Evolutionary conservation across 352 stramenopile species (phyloP).

Genomic region (Pythium brachiatum): DNA sequence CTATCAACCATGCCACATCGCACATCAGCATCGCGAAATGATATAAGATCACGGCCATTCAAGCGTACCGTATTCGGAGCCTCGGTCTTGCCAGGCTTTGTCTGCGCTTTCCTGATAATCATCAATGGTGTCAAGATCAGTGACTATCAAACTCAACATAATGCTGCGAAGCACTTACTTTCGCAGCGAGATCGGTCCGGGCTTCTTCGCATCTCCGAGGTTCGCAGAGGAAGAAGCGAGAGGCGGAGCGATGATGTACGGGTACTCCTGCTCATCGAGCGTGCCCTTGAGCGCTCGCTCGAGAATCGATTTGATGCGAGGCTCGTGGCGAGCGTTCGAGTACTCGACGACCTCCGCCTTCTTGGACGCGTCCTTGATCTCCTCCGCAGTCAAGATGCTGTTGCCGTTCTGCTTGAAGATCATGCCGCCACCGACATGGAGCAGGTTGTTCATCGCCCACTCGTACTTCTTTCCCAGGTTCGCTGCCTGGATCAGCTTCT

Average conservation of each 20-base stretch:
- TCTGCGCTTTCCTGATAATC: conserved; percentile 17
- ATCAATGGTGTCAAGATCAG: too few relatives aligned
- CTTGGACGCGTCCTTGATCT: conserved; percentile 66
- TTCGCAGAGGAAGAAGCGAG: conserved; percentile 27
- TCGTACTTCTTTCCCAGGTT: conserved; percentile 73
- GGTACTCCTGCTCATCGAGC: conserved; percentile 67
- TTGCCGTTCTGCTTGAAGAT: conserved; percentile 75
- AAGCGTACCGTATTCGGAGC: not conserved
- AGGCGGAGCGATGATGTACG: conserved; percentile 80
- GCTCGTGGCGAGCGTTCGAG: conserved; percentile 76
- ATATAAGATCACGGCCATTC: not conserved
- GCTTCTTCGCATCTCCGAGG: conserved; percentile 53
- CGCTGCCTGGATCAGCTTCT: conserved; percentile 83
- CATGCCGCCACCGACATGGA: conserved; percentile 40
- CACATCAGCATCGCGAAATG: not conserved
- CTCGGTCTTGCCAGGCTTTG: conserved; percentile 15
- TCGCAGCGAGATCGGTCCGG: conserved; percentile 57
- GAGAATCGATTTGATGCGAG: conserved; percentile 64
- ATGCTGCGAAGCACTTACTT: too few relatives aligned
- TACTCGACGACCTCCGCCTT: conserved; percentile 68
- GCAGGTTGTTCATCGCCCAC: conserved; percentile 63
- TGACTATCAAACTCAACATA: too few relatives aligned
- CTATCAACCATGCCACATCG: conserved; percentile 18
- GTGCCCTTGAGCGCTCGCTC: conserved; percentile 59
- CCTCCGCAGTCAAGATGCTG: conserved; percentile 45